Conservation (phyloP, 73 alveolate species). For the Stentor roeselii region DNA sequence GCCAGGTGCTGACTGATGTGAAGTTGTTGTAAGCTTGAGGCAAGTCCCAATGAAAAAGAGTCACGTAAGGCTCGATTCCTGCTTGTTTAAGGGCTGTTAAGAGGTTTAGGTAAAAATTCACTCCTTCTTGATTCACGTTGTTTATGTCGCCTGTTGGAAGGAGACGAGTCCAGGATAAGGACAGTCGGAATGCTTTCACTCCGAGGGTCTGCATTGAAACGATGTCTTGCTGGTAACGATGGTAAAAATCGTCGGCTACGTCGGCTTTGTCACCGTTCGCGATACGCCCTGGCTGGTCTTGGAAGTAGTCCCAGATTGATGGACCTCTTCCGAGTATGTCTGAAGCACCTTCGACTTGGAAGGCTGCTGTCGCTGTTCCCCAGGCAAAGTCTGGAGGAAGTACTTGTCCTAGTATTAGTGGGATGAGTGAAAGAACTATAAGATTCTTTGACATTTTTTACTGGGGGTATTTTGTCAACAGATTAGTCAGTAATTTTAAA, state of each 20-base stretch:
- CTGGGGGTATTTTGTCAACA: too few species aligned
- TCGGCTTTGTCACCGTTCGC: slow-evolving; percentile 31
- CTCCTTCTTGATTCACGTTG: slow-evolving; percentile 23
- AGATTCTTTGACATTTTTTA: too few species aligned
- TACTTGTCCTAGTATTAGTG: too few species aligned
- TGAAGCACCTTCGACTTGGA: slow-evolving; percentile 36
- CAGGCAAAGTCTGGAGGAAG: slow-evolving; percentile 28
- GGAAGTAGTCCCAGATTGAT: slow-evolving; percentile 36
- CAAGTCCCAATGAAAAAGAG: slow-evolving; percentile 40
- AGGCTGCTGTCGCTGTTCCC: slow-evolving; percentile 46
- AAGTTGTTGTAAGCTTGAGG: slow-evolving; percentile 22
- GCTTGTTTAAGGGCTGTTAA: background rate
- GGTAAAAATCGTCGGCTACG: slow-evolving; percentile 43
- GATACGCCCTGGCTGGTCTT: slow-evolving; percentile 29
- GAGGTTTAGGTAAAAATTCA: slow-evolving; percentile 29
- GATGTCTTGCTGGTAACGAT: slow-evolving; percentile 27
- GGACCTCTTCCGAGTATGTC: slow-evolving; percentile 27
- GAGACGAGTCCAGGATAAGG: slow-evolving; percentile 36
- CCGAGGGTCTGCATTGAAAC: slow-evolving; percentile 22
- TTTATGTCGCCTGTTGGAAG: slow-evolving; percentile 29
- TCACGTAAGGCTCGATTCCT: slow-evolving; percentile 40
- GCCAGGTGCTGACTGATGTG: slow-evolving; percentile 27
- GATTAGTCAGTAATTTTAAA: too few species aligned
- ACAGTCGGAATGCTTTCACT: slow-evolving; percentile 30
- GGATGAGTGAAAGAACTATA: too few species aligned